Evolutionary conservation across 805 yeast species (phyloP).

Genomic region (Yueomyces sp.): DNA sequence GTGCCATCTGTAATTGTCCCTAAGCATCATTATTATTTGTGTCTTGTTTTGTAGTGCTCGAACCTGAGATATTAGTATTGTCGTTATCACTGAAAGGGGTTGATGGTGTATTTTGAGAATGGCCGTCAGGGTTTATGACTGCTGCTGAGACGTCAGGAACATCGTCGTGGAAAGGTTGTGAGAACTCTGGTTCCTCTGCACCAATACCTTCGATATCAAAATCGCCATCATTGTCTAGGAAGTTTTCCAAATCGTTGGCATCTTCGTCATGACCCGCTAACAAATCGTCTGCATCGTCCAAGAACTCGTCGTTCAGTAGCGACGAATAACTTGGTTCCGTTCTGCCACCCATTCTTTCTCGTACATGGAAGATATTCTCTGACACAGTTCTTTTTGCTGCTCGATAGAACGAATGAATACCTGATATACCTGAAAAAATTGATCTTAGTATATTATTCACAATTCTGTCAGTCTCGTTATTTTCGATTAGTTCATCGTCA

Average conservation of each 20-base stretch:
- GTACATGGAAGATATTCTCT: slow-evolving; percentile 6
- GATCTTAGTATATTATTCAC: slow-evolving; percentile 46
- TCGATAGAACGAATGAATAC: neutral
- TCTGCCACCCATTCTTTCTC: slow-evolving; percentile 17
- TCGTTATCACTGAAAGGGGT: too few species aligned
- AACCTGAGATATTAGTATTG: too few species aligned
- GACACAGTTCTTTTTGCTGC: slow-evolving; percentile 6
- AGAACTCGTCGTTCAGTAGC: slow-evolving; percentile 20
- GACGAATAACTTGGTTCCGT: slow-evolving; percentile 23
- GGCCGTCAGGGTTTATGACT: too few species aligned
- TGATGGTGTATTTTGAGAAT: too few species aligned
- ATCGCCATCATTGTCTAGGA: slow-evolving; percentile 24
- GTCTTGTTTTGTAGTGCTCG: too few species aligned
- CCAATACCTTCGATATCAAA: slow-evolving; percentile 26
- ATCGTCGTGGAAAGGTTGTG: neutral
- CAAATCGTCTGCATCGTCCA: slow-evolving; percentile 26
- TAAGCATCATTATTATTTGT: too few species aligned
- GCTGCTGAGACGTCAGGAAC: neutral
- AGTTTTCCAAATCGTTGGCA: slow-evolving; percentile 34
- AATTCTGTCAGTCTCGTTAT: slow-evolving; percentile 43
- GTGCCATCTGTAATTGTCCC: too few species aligned
- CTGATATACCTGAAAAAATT: slow-evolving; percentile 12
- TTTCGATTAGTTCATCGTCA: slow-evolving; percentile 54
- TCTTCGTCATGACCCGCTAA: slow-evolving; percentile 32
- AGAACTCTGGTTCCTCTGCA: slow-evolving; percentile 1